These are phyloP conservation scores for Ceratobasidium sp. DNA, from an alignment of 1,284 basidiomycete genomes.

Conservation along the genomic window DNA sequence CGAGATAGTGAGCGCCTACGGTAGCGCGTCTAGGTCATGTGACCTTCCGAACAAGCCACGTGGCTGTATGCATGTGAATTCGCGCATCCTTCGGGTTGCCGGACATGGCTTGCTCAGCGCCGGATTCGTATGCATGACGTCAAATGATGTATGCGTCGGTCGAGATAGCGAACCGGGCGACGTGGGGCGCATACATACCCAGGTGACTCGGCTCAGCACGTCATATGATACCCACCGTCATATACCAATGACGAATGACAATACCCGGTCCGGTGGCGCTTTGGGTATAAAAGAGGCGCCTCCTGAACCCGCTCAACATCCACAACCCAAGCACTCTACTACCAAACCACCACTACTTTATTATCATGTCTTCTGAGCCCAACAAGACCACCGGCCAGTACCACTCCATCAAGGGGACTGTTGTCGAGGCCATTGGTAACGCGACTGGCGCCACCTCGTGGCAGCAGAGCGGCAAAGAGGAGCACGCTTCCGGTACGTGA, in stretches of 20 bases:
- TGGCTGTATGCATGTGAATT: constrained; percentile 26
- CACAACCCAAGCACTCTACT: background rate
- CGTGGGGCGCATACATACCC: background rate
- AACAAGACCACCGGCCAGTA: constrained; percentile 76
- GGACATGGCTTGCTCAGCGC: background rate
- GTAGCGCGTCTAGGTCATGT: background rate
- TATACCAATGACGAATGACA: constrained; percentile 30
- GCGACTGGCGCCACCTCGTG: constrained; percentile 64
- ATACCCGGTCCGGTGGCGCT: background rate
- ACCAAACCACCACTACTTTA: constrained; percentile 31
- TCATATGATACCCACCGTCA: constrained; percentile 35
- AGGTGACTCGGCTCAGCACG: constrained; percentile 18
- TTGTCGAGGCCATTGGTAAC: constrained; percentile 72
- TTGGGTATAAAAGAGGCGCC: constrained; percentile 23
- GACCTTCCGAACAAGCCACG: background rate
- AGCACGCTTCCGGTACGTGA: constrained; percentile 56
- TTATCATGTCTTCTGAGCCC: constrained; percentile 54
- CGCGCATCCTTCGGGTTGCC: background rate
- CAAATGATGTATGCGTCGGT: constrained; percentile 15
- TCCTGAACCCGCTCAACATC: background rate
- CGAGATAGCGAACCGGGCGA: background rate
- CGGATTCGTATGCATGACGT: constrained; percentile 2
- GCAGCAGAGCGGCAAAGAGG: constrained; percentile 72
- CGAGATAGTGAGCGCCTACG: constrained; percentile 10
- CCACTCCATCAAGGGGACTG: constrained; percentile 72